Evolutionary conservation across 164 flowering plant species (phyloP), one percentile per base, ranked within the genome.

Genomic region (Taxillus chinensis): DNA sequence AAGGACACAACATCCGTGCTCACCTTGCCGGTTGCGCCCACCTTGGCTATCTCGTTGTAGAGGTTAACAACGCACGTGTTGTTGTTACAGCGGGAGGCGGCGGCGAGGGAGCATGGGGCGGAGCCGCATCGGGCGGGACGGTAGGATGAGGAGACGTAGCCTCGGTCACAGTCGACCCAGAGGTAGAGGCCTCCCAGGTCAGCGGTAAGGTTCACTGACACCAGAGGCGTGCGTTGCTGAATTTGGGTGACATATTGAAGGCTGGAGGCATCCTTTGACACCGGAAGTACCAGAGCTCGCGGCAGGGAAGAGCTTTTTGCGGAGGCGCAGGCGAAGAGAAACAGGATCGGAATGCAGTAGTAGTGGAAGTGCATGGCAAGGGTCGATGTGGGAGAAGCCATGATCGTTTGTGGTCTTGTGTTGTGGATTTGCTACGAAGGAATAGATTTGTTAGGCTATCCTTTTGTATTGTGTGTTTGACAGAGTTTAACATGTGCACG

Each of bases 1-100:
- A 80, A 13, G 17, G 77, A 60, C 5, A 81, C 7, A 42, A 53
- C 37, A 37, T 60, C 79, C 10, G 70, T 73, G 3, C 41, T 72
- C 12, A 80, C 64, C 27, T 79, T 68, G 4, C 77, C 85, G 2
- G 14, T 3, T 4, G 66, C 8, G 3, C 58, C 63, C 15, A 39
- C 10, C 39, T 65, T 50, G 9, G 75, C 61, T 59, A 71, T 8
- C 55, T 72, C 37, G 61, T 78, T 80, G 45, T 57, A 57, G 3
- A 69, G 16, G 13, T 15, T 16, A 3, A 76, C 48, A 11, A 55
- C 38, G 49, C 84, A 81, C 9, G 52, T 63, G 48, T 48, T 17
- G 58, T 55, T 17, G 58, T 48, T 48, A 38, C 40, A 38, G 37
- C 5, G 12, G 37, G 37, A 5, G 8, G 58, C 3, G 5, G 12